These are phyloP conservation scores for Laetiporus sulphureus DNA, from an alignment of 1,284 basidiomycete species.

Conservation along the genomic window DNA sequence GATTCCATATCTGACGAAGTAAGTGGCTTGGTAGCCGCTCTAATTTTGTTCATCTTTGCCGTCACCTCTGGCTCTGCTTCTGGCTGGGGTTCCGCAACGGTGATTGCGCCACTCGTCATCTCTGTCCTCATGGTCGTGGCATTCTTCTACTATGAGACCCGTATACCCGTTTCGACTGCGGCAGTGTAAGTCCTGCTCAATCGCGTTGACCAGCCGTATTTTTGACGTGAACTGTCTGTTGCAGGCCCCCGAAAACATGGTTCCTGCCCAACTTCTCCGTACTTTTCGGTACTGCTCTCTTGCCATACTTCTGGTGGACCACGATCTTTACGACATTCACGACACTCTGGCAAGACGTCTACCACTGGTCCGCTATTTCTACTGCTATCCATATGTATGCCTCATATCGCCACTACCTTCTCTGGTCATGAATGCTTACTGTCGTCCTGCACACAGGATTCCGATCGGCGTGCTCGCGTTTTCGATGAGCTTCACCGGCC, in stretches of 20 bases:
- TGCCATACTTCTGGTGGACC: slow-evolving; percentile 39
- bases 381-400: slow-evolving; percentile 33
- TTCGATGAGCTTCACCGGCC: slow-evolving; percentile 31
- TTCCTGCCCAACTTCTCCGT: slow-evolving; percentile 36
- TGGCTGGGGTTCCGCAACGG: slow-evolving; percentile 36
- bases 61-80: slow-evolving; percentile 38
- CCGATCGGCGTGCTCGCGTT: slow-evolving; percentile 35
- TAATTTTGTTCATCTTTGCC: slow-evolving; percentile 41
- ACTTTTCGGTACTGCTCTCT: slow-evolving; percentile 30
- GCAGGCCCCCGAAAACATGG: slow-evolving; percentile 34
- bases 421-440: not conserved
- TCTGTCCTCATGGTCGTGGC: slow-evolving; percentile 30
- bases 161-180: slow-evolving; percentile 29
- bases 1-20: not conserved
- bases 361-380: slow-evolving; percentile 32
- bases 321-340: slow-evolving; percentile 31
- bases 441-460: slow-evolving; percentile 24
- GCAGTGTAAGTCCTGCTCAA: slow-evolving; percentile 28
- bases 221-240: not conserved
- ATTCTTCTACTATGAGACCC: slow-evolving; percentile 39
- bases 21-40: slow-evolving; percentile 14
- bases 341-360: slow-evolving; percentile 33
- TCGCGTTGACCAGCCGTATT: not conserved
- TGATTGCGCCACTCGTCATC: slow-evolving; percentile 37
- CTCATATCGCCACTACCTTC: not conserved